Evolutionary conservation across 331 rosid genomes (phyloP), one percentile per base, ranked within the genome.

Genomic region (Rosa hybrid): DNA sequence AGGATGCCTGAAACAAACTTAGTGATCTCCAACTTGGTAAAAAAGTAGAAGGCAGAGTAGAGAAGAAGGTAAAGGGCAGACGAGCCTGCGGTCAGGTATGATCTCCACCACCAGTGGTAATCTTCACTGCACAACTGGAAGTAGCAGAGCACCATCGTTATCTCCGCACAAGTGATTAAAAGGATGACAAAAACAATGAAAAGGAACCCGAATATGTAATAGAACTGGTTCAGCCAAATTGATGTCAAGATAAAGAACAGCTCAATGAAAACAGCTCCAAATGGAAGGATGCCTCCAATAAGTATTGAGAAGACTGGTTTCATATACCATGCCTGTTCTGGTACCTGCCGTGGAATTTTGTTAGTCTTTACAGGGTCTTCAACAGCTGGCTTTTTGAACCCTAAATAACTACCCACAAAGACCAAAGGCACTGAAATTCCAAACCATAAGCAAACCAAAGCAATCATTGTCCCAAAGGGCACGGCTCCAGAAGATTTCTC

Each of bases 241-340:
- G 99, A 96, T 23, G 99, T 96, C 87, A 96, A 82, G 89, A 96
- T 96, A 86, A 93, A 96, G 94, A 96, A 96, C 77, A 96, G 94
- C 90, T 96, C 99, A 11, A 96, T 96, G 78, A 96, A 96, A 78
- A 93, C 99, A 5, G 99, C 99, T 73, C 98, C 98, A 42, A 96
- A 96, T 80, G 99, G 99, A 85, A 96, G 99, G 80, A 96, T 96
- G 81, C 99, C 99, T 78, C 99, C 99, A 44, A 96, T 89, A 77
- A 96, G 99, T 56, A 96, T 83, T 62, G 99, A 96, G 93, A 96
- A 93, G 81, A 90, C 88, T 3, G 98, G 97, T 50, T 86, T 86
- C 99, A 96, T 96, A 78, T 96, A 96, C 99, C 99, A 96, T 16
- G 99, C 94, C 84, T 96, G 99, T 86, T 93, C 97, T 7, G 99